phyloP scores from a whole-genome alignment of 148 eudicot genomes.

The Tetragonia tetragonoides region DNA sequence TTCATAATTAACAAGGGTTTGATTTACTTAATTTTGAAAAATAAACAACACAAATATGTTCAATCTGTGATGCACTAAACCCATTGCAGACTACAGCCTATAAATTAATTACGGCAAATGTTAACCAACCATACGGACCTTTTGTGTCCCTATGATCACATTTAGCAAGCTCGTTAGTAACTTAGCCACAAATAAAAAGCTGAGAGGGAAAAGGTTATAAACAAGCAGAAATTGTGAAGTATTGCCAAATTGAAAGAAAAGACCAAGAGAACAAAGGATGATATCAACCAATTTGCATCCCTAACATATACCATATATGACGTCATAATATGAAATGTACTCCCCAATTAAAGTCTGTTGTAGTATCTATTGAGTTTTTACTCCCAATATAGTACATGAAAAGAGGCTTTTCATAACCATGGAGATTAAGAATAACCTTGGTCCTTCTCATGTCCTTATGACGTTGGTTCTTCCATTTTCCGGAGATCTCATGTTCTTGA shows the following conservation, averaged over 20 bases:
- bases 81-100: neutral
- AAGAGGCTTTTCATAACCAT: slow-evolving; percentile 11
- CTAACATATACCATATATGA: no score
- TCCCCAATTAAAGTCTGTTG: slow-evolving; percentile 36
- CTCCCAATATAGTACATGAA: slow-evolving; percentile 10
- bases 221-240: neutral
- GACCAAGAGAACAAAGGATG: no score
- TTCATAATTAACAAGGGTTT: no score
- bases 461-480: neutral
- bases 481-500: slow-evolving; percentile 21
- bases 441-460: slow-evolving; percentile 25
- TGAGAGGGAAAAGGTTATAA: no score
- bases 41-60: neutral
- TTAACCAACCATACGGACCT: neutral
- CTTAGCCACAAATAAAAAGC: no score
- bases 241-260: no score
- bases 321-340: slow-evolving; percentile 45
- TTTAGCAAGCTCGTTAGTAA: no score
- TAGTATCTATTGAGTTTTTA: slow-evolving; percentile 27
- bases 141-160: no score
- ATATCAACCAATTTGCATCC: no score
- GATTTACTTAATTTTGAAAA: no score
- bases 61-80: neutral
- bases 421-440: slow-evolving; percentile 28
- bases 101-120: neutral